A percentile compares a stretch with the other conserved stretches of the same genome.
Conservation (phyloP, 257 asterid species). For the Lithospermum erythrorhizon region DNA sequence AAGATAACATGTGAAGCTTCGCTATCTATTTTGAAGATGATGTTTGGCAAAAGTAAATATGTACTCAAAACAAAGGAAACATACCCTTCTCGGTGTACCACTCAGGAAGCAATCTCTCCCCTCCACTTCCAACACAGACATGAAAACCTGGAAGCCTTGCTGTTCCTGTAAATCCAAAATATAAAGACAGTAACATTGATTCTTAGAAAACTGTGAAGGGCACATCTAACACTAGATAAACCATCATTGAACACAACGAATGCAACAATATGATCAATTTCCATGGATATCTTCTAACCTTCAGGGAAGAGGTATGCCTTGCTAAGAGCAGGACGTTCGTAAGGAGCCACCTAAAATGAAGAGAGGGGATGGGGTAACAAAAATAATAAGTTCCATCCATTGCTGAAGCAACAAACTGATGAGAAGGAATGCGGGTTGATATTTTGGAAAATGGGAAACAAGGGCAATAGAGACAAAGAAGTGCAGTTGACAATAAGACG, state of each 20-base stretch:
- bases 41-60: not conserved
- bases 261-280: not conserved
- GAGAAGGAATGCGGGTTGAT: no score
- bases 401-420: not conserved
- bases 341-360: slow-evolving; percentile 83
- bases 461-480: not conserved
- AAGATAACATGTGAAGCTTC: not conserved
- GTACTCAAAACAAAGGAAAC: slow-evolving; percentile 1
- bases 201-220: not conserved
- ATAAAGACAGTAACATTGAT: slow-evolving; percentile 1
- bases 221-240: no score
- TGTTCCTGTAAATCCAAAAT: slow-evolving; percentile 43
- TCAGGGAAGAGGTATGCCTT: slow-evolving; percentile 90
- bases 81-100: slow-evolving; percentile 94
- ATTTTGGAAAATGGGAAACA: not conserved
- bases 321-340: slow-evolving; percentile 98
- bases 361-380: not conserved
- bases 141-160: slow-evolving; percentile 98
- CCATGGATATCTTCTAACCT: slow-evolving; percentile 46
- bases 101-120: slow-evolving; percentile 90
- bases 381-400: not conserved
- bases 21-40: not conserved
- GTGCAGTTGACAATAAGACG: not conserved
- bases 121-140: slow-evolving; percentile 94
- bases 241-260: not conserved